These are phyloP conservation scores for Botrytis galanthina DNA, from an alignment of 2,329 filamentous ascomycete species.

Conservation along the genomic window DNA sequence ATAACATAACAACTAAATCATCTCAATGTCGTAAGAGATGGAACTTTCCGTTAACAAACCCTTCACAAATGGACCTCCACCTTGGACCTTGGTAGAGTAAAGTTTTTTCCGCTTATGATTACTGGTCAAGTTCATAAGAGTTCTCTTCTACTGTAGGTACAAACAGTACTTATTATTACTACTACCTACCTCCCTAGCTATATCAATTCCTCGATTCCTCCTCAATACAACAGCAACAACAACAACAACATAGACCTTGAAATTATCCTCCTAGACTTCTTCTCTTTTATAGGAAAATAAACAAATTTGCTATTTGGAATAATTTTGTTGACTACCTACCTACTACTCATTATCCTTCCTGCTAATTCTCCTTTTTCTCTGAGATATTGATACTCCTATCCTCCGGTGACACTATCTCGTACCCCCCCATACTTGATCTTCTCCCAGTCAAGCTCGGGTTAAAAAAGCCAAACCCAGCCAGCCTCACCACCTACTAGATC, in stretches of 20 bases:
- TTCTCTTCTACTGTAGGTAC: background rate
- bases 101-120: conserved; percentile 1
- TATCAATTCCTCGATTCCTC: background rate
- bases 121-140: background rate
- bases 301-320: background rate
- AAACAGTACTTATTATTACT: background rate
- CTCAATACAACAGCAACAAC: background rate
- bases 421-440: background rate
- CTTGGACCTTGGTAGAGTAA: background rate
- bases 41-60: background rate
- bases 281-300: background rate
- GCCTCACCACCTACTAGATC: conserved; percentile 4
- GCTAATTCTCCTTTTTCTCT: background rate
- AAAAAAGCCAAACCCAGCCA: conserved; percentile 4
- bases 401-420: background rate
- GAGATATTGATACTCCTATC: conserved; percentile 10
- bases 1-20: no score
- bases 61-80: background rate
- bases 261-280: conserved; percentile 7
- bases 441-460: conserved; percentile 2
- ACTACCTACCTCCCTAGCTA: background rate
- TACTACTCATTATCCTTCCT: background rate
- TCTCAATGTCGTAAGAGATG: background rate
- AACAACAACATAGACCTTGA: conserved; percentile 1
- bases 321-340: background rate